These are phyloP conservation scores for Leptodermis oblonga DNA, from an alignment of 257 asterid genomes.

Conservation along the genomic window DNA sequence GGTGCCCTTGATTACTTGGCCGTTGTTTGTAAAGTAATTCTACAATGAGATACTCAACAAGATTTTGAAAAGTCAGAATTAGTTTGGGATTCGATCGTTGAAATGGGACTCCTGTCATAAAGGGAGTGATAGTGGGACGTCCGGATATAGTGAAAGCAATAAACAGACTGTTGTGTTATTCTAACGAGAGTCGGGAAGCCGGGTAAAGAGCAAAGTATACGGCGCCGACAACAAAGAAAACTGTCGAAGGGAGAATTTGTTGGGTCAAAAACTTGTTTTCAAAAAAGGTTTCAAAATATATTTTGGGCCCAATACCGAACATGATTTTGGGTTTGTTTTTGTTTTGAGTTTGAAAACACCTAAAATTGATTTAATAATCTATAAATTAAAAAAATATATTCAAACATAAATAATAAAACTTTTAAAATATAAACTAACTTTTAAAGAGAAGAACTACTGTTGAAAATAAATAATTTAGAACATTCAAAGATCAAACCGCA, in stretches of 20 bases:
- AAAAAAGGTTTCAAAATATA: too few species aligned
- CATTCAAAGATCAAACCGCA: too few species aligned
- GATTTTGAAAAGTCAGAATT: constrained; percentile 18
- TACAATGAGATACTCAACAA: constrained; percentile 25
- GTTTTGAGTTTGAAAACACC: too few species aligned
- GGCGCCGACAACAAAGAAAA: constrained; percentile 2
- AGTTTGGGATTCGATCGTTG: constrained; percentile 22
- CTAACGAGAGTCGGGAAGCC: constrained; percentile 11
- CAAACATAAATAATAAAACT: too few species aligned
- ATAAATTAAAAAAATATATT: too few species aligned
- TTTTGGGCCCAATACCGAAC: too few species aligned
- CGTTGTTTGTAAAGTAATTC: constrained; percentile 27
- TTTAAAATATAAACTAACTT: too few species aligned
- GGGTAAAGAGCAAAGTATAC: constrained; percentile 10
- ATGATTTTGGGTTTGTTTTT: too few species aligned
- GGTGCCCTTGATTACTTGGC: constrained; percentile 37
- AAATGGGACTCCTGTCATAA: not conserved
- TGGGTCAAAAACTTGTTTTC: too few species aligned
- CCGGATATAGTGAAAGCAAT: constrained; percentile 15
- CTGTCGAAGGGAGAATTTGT: constrained; percentile 23
- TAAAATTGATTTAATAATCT: too few species aligned
- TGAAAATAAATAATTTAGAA: too few species aligned
- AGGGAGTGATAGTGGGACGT: constrained; percentile 4
- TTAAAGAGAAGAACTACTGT: too few species aligned
- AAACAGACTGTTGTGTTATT: constrained; percentile 3